Conservation (phyloP, 2,329 filamentous ascomycete species). For the Penicillium sp. region DNA sequence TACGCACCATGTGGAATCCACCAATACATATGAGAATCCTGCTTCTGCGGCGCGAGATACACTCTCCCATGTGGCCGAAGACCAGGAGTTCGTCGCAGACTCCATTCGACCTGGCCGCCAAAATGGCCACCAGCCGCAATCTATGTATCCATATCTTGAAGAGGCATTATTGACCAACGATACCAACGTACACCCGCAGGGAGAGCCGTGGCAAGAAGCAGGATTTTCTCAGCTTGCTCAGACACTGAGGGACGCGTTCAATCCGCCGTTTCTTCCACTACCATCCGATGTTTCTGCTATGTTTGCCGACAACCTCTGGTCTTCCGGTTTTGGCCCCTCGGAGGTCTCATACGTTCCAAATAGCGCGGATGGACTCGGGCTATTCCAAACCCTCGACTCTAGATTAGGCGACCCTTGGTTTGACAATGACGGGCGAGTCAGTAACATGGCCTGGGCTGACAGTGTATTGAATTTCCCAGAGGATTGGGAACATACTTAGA, state of each 20-base stretch:
- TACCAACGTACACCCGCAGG: neutral
- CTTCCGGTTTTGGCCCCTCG: neutral
- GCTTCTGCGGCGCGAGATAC: neutral
- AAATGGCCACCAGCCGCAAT: neutral
- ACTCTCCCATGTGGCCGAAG: too few species aligned
- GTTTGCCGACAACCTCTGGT: neutral
- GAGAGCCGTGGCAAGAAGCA: neutral
- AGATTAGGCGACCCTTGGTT: neutral
- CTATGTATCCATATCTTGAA: neutral
- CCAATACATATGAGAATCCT: neutral
- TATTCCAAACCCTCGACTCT: neutral
- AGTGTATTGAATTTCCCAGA: neutral
- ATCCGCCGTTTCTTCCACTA: neutral
- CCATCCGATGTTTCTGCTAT: neutral
- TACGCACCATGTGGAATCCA: neutral
- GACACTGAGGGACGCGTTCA: neutral
- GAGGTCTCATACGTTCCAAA: too few species aligned
- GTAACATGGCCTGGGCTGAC: neutral
- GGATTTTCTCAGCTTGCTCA: neutral
- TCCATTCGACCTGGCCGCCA: too few species aligned
- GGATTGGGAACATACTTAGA: neutral
- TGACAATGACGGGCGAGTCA: neutral
- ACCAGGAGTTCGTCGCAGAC: too few species aligned
- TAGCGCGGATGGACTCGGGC: too few species aligned
- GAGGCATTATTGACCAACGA: neutral